phyloP scores from a whole-genome alignment of 345 rosid species.

The Sisymbrium irio region DNA sequence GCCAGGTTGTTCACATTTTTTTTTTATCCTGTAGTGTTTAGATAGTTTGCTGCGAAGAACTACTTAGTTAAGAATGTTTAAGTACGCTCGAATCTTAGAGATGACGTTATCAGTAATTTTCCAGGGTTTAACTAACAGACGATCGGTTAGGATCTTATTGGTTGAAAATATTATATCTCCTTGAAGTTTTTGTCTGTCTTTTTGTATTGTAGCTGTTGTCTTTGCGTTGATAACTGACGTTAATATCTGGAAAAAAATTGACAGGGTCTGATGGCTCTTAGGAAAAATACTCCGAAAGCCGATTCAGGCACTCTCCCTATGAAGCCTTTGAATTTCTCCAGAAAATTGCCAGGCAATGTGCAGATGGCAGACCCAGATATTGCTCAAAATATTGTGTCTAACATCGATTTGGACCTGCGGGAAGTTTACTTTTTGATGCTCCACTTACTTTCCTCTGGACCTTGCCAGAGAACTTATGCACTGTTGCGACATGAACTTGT shows the following conservation, averaged over 20 bases:
- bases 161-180: neutral
- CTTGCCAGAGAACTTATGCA: constrained; percentile 73
- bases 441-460: constrained; percentile 91
- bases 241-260: constrained; percentile 15
- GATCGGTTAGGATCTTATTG: neutral
- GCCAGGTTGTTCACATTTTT: neutral
- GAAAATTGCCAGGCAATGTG: constrained; percentile 52
- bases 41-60: neutral
- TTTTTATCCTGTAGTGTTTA: neutral
- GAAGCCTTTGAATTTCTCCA: constrained; percentile 67
- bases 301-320: constrained; percentile 48
- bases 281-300: constrained; percentile 54
- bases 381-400: constrained; percentile 40
- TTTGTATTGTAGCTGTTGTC: constrained; percentile 8
- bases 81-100: neutral
- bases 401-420: constrained; percentile 68
- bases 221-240: neutral
- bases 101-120: neutral
- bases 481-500: constrained; percentile 83
- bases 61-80: neutral
- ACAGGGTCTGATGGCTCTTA: constrained; percentile 63
- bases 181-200: neutral
- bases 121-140: neutral
- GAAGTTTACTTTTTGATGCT: constrained; percentile 91
- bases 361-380: constrained; percentile 47